Conservation (phyloP, 164 flowering plant species). For the grape (Vitis vinifera) region DNA sequence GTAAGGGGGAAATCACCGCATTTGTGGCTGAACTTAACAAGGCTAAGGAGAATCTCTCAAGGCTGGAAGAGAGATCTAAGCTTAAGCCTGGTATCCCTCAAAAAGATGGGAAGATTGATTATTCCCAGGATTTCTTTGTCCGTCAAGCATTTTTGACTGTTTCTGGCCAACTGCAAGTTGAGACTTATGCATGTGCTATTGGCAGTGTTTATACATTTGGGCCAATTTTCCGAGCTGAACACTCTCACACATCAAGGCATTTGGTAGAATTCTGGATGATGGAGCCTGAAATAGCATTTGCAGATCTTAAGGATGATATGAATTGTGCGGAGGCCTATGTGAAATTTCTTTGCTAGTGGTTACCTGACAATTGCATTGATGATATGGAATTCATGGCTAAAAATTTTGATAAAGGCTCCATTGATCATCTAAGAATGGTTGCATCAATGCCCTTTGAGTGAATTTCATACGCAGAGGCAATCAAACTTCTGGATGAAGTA, state of each 20-base stretch:
- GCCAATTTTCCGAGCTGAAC: constrained; percentile 92
- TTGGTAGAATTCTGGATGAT: constrained; percentile 99
- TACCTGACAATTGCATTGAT: constrained; percentile 82
- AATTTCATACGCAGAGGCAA: constrained; percentile 78
- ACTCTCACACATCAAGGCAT: constrained; percentile 96
- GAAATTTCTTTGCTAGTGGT: constrained; percentile 75
- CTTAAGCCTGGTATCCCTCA: constrained; percentile 84
- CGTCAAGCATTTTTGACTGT: no score
- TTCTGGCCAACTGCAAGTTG: no score
- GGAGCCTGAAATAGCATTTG: constrained; percentile 96
- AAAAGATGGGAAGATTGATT: no score
- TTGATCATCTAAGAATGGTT: constrained; percentile 74
- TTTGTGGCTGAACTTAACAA: constrained; percentile 62
- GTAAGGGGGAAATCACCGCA: constrained; percentile 55
- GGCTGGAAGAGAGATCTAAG: constrained; percentile 70
- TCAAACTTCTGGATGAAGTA: constrained; percentile 61
- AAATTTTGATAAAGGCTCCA: constrained; percentile 62
- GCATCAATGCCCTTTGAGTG: constrained; percentile 74
- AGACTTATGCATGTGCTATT: no score
- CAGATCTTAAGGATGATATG: constrained; percentile 96
- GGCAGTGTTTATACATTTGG: constrained; percentile 98
- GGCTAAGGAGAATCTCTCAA: constrained; percentile 70
- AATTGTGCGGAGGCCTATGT: constrained; percentile 96
- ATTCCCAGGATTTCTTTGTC: no score
- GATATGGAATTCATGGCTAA: constrained; percentile 93